Conservation (phyloP, 257 asterid species). For the Paulownia fortunei region DNA sequence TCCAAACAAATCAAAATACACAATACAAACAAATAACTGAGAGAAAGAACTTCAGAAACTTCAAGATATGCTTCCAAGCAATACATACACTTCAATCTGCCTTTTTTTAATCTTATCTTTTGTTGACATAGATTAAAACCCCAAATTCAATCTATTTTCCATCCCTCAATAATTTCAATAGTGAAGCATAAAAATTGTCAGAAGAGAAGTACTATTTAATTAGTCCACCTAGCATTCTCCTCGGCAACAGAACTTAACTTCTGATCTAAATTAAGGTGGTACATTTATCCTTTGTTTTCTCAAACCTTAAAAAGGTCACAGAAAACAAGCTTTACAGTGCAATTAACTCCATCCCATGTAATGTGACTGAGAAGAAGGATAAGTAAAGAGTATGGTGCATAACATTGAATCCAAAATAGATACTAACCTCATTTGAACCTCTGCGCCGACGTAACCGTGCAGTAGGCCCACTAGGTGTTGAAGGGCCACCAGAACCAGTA, state of each 20-base stretch:
- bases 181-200: background rate
- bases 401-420: conserved; percentile 5
- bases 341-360: background rate
- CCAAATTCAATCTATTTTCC: background rate
- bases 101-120: background rate
- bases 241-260: background rate
- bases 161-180: background rate
- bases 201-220: background rate
- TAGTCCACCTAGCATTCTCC: background rate
- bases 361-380: background rate
- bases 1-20: background rate
- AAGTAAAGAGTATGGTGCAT: background rate
- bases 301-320: background rate
- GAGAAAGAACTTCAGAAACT: background rate
- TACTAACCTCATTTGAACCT: conserved; percentile 74
- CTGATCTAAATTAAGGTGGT: conserved; percentile 5
- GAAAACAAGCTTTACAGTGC: background rate
- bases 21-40: background rate
- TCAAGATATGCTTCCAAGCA: background rate
- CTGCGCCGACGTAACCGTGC: conserved; percentile 72
- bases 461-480: conserved; percentile 49
- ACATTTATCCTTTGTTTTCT: background rate
- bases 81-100: background rate
- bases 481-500: conserved; percentile 50
- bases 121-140: background rate